These are phyloP conservation scores for Volvariella volvacea DNA, from an alignment of 1,284 basidiomycete species.

Conservation along the genomic window DNA sequence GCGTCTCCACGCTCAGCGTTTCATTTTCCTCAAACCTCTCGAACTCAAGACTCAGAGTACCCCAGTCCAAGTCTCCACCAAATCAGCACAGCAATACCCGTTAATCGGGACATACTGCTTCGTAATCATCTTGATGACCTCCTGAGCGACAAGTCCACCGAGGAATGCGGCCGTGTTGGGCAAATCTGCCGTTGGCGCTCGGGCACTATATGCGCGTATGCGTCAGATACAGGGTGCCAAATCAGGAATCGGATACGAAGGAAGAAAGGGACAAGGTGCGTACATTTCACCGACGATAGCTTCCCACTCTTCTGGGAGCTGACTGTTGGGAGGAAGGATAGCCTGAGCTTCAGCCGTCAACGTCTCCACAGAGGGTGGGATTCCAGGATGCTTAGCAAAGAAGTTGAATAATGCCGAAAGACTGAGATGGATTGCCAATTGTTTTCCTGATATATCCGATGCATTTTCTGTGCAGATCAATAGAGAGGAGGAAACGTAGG, in stretches of 20 bases:
- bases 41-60: no score
- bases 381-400: slow-evolving; percentile 11
- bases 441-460: slow-evolving; percentile 35
- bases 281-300: slow-evolving; percentile 78
- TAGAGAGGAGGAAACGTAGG: neutral
- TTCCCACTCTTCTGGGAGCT: slow-evolving; percentile 55
- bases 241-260: neutral
- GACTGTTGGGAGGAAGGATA: slow-evolving; percentile 29
- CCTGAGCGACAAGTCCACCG: slow-evolving; percentile 94
- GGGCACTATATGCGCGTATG: no score
- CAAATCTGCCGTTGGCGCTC: slow-evolving; percentile 80
- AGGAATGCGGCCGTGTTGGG: slow-evolving; percentile 92
- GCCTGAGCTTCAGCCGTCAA: slow-evolving; percentile 34
- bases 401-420: slow-evolving; percentile 46
- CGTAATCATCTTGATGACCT: slow-evolving; percentile 96
- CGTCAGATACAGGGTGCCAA: slow-evolving; percentile 1
- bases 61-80: slow-evolving; percentile 78
- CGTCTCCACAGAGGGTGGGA: slow-evolving; percentile 26
- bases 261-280: slow-evolving; percentile 10
- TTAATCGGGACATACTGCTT: slow-evolving; percentile 92
- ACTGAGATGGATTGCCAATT: slow-evolving; percentile 59
- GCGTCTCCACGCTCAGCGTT: no score
- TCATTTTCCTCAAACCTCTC: no score
- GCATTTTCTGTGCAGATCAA: slow-evolving; percentile 25
- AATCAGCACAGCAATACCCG: slow-evolving; percentile 82